phyloP scores from a whole-genome alignment of 192 early-diverging fungal genomes.

The Haplosporangium gracile region DNA sequence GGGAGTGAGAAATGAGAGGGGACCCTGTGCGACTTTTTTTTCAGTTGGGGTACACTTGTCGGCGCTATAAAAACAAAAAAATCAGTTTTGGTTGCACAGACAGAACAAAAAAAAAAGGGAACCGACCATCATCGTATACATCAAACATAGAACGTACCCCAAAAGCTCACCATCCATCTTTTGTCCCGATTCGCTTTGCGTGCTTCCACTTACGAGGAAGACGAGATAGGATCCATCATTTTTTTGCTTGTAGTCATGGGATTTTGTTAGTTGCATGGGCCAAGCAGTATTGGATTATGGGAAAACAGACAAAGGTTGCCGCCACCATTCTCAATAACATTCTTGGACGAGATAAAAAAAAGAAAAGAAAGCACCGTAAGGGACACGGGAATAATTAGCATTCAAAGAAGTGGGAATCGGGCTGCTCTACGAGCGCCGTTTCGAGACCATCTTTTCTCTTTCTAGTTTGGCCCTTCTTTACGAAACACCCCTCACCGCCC shows the following conservation, averaged over 20 bases:
- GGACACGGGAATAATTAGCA: neutral
- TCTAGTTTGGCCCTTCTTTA: too few species aligned
- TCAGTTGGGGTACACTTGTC: neutral
- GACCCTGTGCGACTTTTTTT: neutral
- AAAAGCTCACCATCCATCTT: neutral
- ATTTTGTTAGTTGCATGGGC: too few species aligned
- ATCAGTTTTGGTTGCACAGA: neutral
- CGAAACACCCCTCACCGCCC: too few species aligned
- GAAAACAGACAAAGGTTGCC: too few species aligned
- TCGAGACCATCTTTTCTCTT: neutral
- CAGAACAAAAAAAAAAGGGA: neutral
- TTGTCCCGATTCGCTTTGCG: neutral
- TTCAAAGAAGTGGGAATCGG: neutral
- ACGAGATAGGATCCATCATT: neutral
- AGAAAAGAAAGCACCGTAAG: neutral
- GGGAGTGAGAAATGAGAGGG: neutral
- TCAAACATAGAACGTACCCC: neutral
- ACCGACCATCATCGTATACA: neutral
- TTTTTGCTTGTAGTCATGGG: neutral
- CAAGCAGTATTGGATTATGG: too few species aligned
- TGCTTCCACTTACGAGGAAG: neutral
- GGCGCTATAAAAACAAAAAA: neutral
- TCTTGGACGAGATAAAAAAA: neutral
- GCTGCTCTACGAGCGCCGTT: neutral
- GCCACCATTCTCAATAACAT: too few species aligned